Evolutionary conservation across 2,329 filamentous ascomycete species (phyloP).

Genomic region (Cercospora nicotianae): DNA sequence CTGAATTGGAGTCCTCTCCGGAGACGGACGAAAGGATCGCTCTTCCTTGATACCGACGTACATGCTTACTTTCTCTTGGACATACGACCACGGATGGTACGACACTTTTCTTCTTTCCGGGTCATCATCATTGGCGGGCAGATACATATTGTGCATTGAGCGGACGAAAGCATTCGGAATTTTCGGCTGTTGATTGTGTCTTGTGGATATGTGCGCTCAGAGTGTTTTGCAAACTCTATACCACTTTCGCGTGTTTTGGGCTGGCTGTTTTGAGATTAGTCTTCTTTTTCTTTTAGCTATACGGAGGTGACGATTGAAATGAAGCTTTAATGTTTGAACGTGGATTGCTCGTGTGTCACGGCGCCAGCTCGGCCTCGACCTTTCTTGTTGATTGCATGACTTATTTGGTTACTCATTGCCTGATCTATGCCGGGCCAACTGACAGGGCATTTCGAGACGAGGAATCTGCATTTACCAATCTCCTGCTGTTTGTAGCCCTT

Average conservation of each 20-base stretch:
- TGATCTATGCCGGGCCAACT: background rate
- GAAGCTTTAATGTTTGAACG: background rate
- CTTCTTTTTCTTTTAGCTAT: slow-evolving; percentile 1
- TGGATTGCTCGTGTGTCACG: background rate
- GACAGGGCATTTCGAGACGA: background rate
- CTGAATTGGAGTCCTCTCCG: background rate
- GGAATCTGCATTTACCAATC: background rate
- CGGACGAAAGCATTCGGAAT: slow-evolving; percentile 1
- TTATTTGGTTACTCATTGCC: background rate
- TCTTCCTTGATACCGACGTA: background rate
- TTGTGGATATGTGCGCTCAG: slow-evolving; percentile 7
- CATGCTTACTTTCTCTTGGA: background rate
- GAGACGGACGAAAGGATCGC: background rate
- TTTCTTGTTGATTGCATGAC: background rate
- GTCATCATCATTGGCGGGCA: slow-evolving; percentile 1
- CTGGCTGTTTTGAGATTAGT: background rate
- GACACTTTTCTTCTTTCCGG: background rate
- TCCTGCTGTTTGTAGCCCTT: background rate
- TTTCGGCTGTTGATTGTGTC: slow-evolving; percentile 7
- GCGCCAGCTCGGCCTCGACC: background rate
- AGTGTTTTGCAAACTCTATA: slow-evolving; percentile 13
- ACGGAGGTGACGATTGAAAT: background rate
- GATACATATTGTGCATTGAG: slow-evolving; percentile 13
- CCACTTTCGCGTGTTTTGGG: slow-evolving; percentile 16
- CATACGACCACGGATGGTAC: background rate